A percentile compares a stretch with the other conserved stretches of the same genome.
phyloP scores from a whole-genome alignment of 2,329 filamentous ascomycete species.

The Talaromyces sp. region DNA sequence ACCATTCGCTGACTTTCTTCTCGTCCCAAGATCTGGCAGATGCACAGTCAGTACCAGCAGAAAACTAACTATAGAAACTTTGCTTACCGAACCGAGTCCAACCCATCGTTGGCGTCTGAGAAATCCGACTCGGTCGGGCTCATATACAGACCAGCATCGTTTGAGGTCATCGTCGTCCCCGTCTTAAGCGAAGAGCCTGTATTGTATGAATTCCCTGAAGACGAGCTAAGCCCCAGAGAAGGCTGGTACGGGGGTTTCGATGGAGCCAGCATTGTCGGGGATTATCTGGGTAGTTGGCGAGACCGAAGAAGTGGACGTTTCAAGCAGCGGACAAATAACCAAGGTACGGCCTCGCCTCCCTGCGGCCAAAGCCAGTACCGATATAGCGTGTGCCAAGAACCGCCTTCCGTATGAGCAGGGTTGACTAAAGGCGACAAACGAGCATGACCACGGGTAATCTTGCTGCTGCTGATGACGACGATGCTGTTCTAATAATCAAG shows the following conservation, averaged over 20 bases:
- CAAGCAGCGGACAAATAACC: not conserved
- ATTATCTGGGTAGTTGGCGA: not conserved
- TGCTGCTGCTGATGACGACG: not conserved
- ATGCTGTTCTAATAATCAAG: not conserved
- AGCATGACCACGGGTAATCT: not conserved
- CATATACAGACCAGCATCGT: constrained; percentile 50
- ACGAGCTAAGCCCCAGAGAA: constrained; percentile 26
- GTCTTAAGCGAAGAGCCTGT: constrained; percentile 25
- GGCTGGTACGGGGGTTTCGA: constrained; percentile 38
- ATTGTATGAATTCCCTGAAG: constrained; percentile 32
- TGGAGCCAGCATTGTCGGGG: constrained; percentile 35
- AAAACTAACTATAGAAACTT: not conserved
- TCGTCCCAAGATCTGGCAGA: constrained; percentile 71
- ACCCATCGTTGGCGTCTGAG: constrained; percentile 68
- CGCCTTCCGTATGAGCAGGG: not conserved
- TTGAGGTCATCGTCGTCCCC: constrained; percentile 23
- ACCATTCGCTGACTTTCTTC: constrained; percentile 83
- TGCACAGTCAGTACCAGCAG: constrained; percentile 17
- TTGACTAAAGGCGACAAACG: not conserved
- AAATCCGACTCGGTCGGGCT: constrained; percentile 93
- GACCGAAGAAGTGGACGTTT: not conserved
- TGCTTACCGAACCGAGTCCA: constrained; percentile 66
- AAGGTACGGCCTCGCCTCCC: not conserved
- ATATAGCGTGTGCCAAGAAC: not conserved
- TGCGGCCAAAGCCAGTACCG: not conserved